These are phyloP conservation scores for Lodderomyces parapsilosis DNA, from an alignment of 1,139 yeast species.

Conservation along the genomic window DNA sequence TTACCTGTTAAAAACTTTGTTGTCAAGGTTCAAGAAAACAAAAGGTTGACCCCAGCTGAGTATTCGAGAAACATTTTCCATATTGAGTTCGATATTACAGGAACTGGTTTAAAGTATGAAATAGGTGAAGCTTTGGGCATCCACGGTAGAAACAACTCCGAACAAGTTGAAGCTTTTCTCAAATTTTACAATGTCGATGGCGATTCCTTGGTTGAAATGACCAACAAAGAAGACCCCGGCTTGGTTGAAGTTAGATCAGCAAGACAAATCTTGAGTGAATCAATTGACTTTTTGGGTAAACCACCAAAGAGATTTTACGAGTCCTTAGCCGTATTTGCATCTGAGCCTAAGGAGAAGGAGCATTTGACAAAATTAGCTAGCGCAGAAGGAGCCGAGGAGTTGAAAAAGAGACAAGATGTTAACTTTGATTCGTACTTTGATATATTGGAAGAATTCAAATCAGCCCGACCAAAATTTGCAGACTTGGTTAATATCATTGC, in stretches of 20 bases:
- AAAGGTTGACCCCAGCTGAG: conserved; percentile 86
- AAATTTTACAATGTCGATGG: conserved; percentile 69
- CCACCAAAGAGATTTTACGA: conserved; percentile 96
- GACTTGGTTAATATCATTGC: conserved; percentile 74
- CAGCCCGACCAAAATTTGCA: conserved; percentile 77
- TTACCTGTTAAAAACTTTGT: conserved; percentile 81
- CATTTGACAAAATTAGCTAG: conserved; percentile 63
- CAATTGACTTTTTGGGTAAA: conserved; percentile 86
- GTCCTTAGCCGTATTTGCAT: conserved; percentile 69
- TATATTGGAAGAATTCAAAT: conserved; percentile 72
- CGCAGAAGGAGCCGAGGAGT: conserved; percentile 81
- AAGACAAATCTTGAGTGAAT: conserved; percentile 75
- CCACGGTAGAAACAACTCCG: conserved; percentile 80
- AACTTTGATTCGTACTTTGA: conserved; percentile 83
- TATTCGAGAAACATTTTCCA: conserved; percentile 96
- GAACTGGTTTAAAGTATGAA: conserved; percentile 87
- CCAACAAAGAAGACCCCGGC: conserved; percentile 63
- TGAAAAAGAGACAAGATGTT: conserved; percentile 83
- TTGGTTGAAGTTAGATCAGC: conserved; percentile 74
- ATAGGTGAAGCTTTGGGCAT: conserved; percentile 97
- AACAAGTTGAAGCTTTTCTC: conserved; percentile 67
- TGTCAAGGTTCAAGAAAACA: conserved; percentile 88
- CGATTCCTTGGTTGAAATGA: conserved; percentile 65
- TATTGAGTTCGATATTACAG: conserved; percentile 87
- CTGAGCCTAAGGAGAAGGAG: conserved; percentile 65